Percentiles rank a stretch among this genome's conserved stretches.
Evolutionary conservation across 768 basidiomycete species (phyloP).

Genomic region (Leccinum imitatum): DNA sequence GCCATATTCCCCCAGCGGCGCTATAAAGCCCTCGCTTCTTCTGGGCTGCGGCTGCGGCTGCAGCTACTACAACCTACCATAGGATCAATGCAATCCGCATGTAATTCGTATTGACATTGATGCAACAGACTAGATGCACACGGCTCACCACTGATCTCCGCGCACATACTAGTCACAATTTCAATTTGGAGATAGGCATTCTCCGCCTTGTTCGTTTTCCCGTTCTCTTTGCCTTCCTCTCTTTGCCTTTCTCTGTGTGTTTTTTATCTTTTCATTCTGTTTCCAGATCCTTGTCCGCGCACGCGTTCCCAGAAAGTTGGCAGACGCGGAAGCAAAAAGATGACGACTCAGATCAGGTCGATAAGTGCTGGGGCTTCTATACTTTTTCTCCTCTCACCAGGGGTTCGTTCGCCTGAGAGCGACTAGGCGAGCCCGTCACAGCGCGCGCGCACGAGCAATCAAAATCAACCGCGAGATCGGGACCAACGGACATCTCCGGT

Average conservation of each 20-base stretch:
- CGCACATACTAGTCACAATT: conserved; percentile 15
- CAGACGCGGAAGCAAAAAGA: background rate
- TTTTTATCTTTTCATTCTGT: background rate
- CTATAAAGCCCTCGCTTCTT: background rate
- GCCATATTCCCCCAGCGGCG: background rate
- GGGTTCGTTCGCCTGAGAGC: background rate
- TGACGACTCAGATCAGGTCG: conserved; percentile 6
- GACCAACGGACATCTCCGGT: background rate
- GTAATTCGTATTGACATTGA: conserved; percentile 4
- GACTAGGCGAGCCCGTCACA: background rate
- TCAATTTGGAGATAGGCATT: background rate
- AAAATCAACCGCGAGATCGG: background rate
- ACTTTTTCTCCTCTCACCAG: background rate
- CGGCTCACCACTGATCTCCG: conserved; percentile 15
- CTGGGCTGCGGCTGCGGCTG: background rate
- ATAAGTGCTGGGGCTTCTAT: background rate
- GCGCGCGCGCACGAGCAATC: background rate
- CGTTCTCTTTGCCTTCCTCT: background rate
- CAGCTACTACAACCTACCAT: conserved; percentile 2
- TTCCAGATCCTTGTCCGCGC: conserved; percentile 11
- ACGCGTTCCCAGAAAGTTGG: background rate
- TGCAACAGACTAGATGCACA: background rate
- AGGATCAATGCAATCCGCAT: conserved; percentile 16
- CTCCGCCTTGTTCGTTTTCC: background rate
- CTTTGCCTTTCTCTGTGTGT: background rate